These are phyloP conservation scores for Domatiomyces catenatus DNA, from an alignment of 2,329 filamentous ascomycete species.

Conservation along the genomic window DNA sequence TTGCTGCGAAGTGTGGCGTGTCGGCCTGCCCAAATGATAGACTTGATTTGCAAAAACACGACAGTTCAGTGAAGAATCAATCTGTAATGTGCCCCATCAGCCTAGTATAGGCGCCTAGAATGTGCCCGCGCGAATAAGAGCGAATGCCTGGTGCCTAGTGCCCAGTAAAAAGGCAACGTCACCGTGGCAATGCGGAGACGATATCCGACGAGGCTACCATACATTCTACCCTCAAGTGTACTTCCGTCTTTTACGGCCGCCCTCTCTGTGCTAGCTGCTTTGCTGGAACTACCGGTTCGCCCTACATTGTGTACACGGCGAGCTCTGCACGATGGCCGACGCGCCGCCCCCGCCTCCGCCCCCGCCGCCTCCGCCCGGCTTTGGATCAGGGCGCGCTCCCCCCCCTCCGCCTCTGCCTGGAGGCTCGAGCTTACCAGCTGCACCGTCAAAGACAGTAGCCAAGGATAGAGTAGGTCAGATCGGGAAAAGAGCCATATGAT, in stretches of 20 bases:
- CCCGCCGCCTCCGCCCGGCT: background rate
- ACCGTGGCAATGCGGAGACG: background rate
- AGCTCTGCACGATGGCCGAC: background rate
- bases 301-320: background rate
- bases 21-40: background rate
- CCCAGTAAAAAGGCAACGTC: background rate
- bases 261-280: background rate
- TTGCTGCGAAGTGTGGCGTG: conserved; percentile 1
- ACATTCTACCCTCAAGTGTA: background rate
- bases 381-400: conserved; percentile 28
- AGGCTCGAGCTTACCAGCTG: conserved; percentile 37
- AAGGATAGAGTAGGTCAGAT: conserved; percentile 46
- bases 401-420: conserved; percentile 51
- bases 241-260: too few relatives aligned
- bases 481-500: conserved; percentile 1
- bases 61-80: background rate
- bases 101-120: background rate
- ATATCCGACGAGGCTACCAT: background rate
- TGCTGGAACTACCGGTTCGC: background rate
- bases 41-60: background rate
- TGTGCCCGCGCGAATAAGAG: too few relatives aligned
- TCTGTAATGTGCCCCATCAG: background rate
- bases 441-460: conserved; percentile 39
- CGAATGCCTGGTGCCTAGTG: too few relatives aligned
- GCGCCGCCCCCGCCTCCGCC: background rate